Evolutionary conservation across 805 yeast species (phyloP).

Genomic region (Cyberlindnera maclurae): DNA sequence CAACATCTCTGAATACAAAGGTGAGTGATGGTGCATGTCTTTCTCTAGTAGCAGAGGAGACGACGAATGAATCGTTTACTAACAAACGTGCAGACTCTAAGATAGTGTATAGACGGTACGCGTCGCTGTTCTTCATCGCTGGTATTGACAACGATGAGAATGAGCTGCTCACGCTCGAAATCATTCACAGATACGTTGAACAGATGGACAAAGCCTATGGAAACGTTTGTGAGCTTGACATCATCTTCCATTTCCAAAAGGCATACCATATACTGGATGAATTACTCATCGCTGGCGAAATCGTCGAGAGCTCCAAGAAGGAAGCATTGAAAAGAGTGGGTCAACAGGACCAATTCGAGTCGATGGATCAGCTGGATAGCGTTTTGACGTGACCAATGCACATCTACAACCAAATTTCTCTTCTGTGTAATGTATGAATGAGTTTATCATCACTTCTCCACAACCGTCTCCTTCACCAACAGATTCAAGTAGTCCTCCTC

Average conservation of each 20-base stretch:
- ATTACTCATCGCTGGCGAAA: slow-evolving; percentile 76
- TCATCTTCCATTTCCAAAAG: slow-evolving; percentile 89
- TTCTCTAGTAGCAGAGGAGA: background rate
- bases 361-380: slow-evolving; percentile 54
- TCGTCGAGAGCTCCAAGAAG: slow-evolving; percentile 75
- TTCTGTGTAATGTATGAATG: background rate
- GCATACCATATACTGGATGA: slow-evolving; percentile 93
- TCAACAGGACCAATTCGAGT: slow-evolving; percentile 84
- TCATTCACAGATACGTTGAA: slow-evolving; percentile 90
- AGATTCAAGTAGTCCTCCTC: slow-evolving; percentile 28
- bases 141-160: slow-evolving; percentile 82
- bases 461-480: slow-evolving; percentile 22
- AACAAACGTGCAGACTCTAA: slow-evolving; percentile 44
- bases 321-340: slow-evolving; percentile 72
- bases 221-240: slow-evolving; percentile 93
- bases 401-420: background rate
- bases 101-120: slow-evolving; percentile 86
- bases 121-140: slow-evolving; percentile 83
- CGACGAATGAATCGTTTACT: too few relatives aligned
- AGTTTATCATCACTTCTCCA: background rate
- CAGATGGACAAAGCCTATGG: slow-evolving; percentile 95
- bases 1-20: slow-evolving; percentile 18
- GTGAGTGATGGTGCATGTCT: background rate
- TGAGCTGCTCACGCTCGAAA: slow-evolving; percentile 78
- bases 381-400: slow-evolving; percentile 26